phyloP scores from a whole-genome alignment of 768 basidiomycete genomes.

The Naganishia kalamii region DNA sequence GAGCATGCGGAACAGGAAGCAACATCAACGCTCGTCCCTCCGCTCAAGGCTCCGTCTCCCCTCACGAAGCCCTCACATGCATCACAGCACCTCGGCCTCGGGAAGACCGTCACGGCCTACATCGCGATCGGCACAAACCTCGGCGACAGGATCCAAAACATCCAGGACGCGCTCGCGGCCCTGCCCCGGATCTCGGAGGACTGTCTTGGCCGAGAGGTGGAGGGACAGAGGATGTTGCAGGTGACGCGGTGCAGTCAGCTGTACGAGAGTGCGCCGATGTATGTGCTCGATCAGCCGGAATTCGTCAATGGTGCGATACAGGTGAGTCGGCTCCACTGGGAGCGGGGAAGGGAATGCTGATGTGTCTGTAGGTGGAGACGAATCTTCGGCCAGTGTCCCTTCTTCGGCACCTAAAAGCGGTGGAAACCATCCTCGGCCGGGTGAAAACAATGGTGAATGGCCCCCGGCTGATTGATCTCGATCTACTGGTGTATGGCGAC shows the following conservation, averaged over 20 bases:
- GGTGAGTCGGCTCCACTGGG: constrained; percentile 51
- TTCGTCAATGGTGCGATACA: constrained; percentile 90
- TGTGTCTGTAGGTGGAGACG: constrained; percentile 63
- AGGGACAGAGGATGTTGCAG: constrained; percentile 32
- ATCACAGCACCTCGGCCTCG: not conserved
- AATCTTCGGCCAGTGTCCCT: constrained; percentile 58
- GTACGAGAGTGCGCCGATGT: constrained; percentile 94
- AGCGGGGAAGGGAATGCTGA: not conserved
- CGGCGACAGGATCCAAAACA: constrained; percentile 75
- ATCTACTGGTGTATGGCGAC: constrained; percentile 70
- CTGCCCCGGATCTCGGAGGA: constrained; percentile 47
- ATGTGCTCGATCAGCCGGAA: constrained; percentile 77
- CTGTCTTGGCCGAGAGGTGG: constrained; percentile 40
- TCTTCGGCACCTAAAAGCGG: constrained; percentile 60
- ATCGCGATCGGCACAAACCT: constrained; percentile 87
- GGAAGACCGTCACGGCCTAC: constrained; percentile 48
- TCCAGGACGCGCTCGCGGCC: constrained; percentile 63
- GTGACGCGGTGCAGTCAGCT: constrained; percentile 77
- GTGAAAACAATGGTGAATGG: constrained; percentile 73
- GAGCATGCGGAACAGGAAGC: not conserved
- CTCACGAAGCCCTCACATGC: not conserved
- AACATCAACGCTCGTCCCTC: not conserved
- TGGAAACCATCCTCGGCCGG: constrained; percentile 71
- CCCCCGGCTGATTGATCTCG: constrained; percentile 82
- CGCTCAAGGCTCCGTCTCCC: not conserved